phyloP scores from a whole-genome alignment of 108 stramenopile species.

The Bacterosira constricta region DNA sequence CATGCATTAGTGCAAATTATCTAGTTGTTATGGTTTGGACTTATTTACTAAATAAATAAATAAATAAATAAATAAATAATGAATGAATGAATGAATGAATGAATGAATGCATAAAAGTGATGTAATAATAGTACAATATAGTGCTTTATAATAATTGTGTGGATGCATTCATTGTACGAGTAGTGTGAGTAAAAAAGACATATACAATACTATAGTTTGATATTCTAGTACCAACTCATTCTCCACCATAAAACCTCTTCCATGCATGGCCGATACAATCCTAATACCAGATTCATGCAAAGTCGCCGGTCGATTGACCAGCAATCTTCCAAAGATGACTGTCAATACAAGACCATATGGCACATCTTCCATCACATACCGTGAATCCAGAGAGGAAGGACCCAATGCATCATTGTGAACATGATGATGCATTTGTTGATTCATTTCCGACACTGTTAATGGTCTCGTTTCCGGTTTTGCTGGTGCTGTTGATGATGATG shows the following conservation, averaged over 20 bases:
- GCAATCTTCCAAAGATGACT: slow-evolving; percentile 53
- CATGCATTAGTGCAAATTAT: too few relatives aligned
- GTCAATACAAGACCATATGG: slow-evolving; percentile 65
- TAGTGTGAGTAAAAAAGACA: too few relatives aligned
- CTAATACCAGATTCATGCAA: slow-evolving; percentile 64
- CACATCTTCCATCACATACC: slow-evolving; percentile 75
- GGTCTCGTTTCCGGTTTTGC: slow-evolving; percentile 10
- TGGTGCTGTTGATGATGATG: background rate
- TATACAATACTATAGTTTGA: too few relatives aligned
- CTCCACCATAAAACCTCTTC: slow-evolving; percentile 61
- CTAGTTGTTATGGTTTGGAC: too few relatives aligned
- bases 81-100: too few relatives aligned
- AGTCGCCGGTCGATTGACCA: slow-evolving; percentile 53
- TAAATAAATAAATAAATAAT: too few relatives aligned
- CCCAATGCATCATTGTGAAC: slow-evolving; percentile 67
- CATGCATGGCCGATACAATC: slow-evolving; percentile 70
- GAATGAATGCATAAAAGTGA: too few relatives aligned
- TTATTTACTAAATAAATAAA: too few relatives aligned
- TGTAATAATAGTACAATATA: too few relatives aligned
- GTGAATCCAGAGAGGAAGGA: slow-evolving; percentile 48
- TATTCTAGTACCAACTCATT: too few relatives aligned
- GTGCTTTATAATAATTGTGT: too few relatives aligned
- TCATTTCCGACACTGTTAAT: slow-evolving; percentile 69
- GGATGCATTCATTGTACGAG: too few relatives aligned
- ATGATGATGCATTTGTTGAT: slow-evolving; percentile 62